Conservation (phyloP, 164 flowering plant species). For the Vitis riparia region DNA sequence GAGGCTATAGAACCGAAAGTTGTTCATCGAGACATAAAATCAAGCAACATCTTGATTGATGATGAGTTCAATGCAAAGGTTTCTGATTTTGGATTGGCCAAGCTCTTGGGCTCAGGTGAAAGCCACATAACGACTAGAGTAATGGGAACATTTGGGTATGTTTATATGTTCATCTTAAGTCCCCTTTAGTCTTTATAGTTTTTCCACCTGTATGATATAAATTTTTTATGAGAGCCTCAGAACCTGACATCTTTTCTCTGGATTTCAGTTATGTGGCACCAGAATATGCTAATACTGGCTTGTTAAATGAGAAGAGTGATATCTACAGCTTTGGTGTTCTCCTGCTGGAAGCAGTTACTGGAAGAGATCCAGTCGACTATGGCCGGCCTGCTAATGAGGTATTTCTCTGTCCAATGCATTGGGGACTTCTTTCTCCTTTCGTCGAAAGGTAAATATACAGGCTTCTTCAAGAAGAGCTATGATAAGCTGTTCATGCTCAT, state of each 20-base stretch:
- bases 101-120: conserved; percentile 69
- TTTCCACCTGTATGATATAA: not conserved
- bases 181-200: not conserved
- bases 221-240: not conserved
- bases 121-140: conserved; percentile 81
- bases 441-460: not conserved
- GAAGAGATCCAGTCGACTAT: conserved; percentile 78
- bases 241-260: not conserved
- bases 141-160: conserved; percentile 88
- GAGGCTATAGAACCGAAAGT: conserved; percentile 85
- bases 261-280: conserved; percentile 75
- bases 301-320: conserved; percentile 80
- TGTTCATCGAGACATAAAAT: conserved; percentile 72
- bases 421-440: not conserved
- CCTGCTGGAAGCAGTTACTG: conserved; percentile 68
- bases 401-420: not conserved
- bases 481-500: not conserved
- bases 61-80: conserved; percentile 66
- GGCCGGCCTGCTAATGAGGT: conserved; percentile 73
- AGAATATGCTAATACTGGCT: conserved; percentile 76
- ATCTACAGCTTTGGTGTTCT: conserved; percentile 80
- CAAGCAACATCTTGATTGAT: conserved; percentile 76
- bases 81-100: conserved; percentile 82
- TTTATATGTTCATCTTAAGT: not conserved
- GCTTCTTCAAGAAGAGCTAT: not conserved